Base-by-base conservation (phyloP, 768 basidiomycete species). In the Rhizopogon vesiculosus region DNA sequence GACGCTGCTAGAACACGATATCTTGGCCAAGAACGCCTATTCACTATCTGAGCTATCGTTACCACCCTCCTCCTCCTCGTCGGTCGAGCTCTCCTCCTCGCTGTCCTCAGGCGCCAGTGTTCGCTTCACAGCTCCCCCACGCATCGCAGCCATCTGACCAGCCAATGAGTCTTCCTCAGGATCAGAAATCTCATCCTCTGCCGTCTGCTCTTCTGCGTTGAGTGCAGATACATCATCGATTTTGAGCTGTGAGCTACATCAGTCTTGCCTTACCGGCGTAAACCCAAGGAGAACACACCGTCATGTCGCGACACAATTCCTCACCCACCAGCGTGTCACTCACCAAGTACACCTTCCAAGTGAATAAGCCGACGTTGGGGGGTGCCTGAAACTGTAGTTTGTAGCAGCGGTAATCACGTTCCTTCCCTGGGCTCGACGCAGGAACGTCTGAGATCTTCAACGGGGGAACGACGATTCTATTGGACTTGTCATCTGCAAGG, bases 101-200 rank as follows among this genome's bases (percentile, higher is more conserved):
- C 78, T 81, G 42, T 81, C 83, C 19, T 65, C 80, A 31, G 70
- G 74, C 15, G 56, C 70, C 28, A 57, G 55, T 19, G 64, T 71
- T 65, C 83, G 87, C 80, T 93, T 97, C 57, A 96, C 92, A 18
- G 81, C 62, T 3, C 86, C 89, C 4, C 95, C 95, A 43, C 90
- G 85, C 92, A 99, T 93, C 43, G 86, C 85, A 5, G 95, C 94
- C 92, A 98, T 96, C 76, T 99, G 97, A 7, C 97, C 97, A 5
- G 94, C 97, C 51, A 98, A 74, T 25, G 89, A 83, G 70, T 98
- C 97, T 70, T 98, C 97, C 31, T 98, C 97, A 0, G 97, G 97
- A 48, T 98, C 97, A 0, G 94, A 97, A 60, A 98, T 99, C 56
- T 97, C 95, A 65, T 98, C 94, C 38, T 96, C 95, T 19, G 74